Base-by-base conservation (phyloP, 257 asterid species). In the Solanum ahanhuiri region DNA sequence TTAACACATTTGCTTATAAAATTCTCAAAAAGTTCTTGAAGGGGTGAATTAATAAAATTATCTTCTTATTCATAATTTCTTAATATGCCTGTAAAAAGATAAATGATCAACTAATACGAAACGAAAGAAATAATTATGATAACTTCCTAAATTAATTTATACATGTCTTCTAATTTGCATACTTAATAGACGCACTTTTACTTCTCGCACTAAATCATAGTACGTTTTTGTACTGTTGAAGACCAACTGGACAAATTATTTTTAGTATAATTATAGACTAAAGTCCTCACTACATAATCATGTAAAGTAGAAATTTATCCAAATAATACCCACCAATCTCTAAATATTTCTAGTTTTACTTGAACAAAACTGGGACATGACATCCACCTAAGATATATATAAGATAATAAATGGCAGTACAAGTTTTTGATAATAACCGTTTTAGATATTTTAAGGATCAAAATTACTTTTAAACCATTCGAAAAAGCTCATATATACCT, bases 11-110 rank as follows among this genome's bases (percentile, higher is more conserved):
- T 14, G 3, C 20, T 48, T 48, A 14, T 14, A 48, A 48, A 48
- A 1, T 48, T 48, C 18, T 14, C 20, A 14, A 14, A 12, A 1
- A 0, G 0, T 14, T 48, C 0, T 48, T 48, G 0, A 14, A 48
- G 1, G 0, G 0, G 2, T 48, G 57, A 14, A 48, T 30, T 14
- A 2, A 2, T 14, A 48, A 48, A 4, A 14, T 14, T 48, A 48
- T 48, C 20, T 48, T 15, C 1, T 48, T 48, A 14, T 14, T 48
- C 3, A 5, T 14, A 0, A 48, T 48, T 14, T 48, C 20, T 48
- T 48, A 48, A 48, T 48, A 48, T 14, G 58, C 20, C 0, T 14
- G 2, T 43, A 9, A 12, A 48, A 48, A 48, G 2, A 14, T 0
- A 14, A 45, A 12, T 43, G 2, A 48, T 48, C 7, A 48, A 14